Conservation (phyloP, 768 basidiomycete genomes). For the Trametes cinnabarina region DNA sequence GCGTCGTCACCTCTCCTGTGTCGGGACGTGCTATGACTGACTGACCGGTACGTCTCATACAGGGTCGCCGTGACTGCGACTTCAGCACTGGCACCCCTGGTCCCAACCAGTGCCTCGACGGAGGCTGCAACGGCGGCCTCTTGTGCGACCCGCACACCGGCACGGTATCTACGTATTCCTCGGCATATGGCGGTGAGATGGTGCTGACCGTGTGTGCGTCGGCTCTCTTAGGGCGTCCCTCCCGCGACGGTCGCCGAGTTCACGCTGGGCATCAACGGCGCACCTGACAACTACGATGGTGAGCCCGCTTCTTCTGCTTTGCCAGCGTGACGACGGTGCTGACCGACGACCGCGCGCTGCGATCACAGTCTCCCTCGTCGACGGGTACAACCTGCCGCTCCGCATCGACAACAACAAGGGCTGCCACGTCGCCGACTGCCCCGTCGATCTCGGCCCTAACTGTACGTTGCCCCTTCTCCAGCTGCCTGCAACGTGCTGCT, state of each 20-base stretch:
- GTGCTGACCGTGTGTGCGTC: conserved; percentile 21
- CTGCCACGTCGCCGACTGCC: conserved; percentile 34
- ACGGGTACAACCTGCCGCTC: conserved; percentile 36
- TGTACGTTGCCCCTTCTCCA: conserved; percentile 29
- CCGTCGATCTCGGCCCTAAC: conserved; percentile 35
- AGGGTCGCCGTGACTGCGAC: conserved; percentile 36
- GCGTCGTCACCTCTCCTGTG: not conserved
- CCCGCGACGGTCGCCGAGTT: conserved; percentile 38
- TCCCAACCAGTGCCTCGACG: conserved; percentile 35
- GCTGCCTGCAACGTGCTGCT: not conserved
- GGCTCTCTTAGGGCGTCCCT: conserved; percentile 32
- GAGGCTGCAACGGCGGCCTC: conserved; percentile 41
- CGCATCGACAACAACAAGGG: conserved; percentile 31
- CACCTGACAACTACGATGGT: conserved; percentile 36
- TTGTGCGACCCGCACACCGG: conserved; percentile 37
- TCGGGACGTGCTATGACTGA: not conserved
- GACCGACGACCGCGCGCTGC: not conserved
- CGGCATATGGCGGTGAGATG: too few relatives aligned
- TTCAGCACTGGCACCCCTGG: conserved; percentile 32
- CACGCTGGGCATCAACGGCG: conserved; percentile 29
- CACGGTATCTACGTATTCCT: conserved; percentile 19
- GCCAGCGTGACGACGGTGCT: not conserved
- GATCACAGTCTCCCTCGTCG: conserved; percentile 31
- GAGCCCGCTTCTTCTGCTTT: not conserved
- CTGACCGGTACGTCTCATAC: not conserved